phyloP scores from a whole-genome alignment of 2,329 filamentous ascomycete genomes.

The Pyricularia sp. region DNA sequence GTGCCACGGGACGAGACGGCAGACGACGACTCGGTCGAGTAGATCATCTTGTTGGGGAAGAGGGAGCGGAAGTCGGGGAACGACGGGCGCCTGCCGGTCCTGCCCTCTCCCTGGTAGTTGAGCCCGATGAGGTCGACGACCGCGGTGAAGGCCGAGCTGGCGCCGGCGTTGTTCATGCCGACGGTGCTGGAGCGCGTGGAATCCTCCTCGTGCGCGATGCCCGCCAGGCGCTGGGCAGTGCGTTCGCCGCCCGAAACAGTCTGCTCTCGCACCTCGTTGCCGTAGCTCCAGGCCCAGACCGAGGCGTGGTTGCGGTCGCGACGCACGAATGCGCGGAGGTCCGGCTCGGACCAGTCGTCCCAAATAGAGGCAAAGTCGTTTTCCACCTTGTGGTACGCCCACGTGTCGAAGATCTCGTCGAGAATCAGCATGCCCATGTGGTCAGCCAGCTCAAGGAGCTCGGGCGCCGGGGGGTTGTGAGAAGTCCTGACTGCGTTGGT shows the following conservation, averaged over 20 bases:
- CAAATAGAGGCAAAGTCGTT: conserved; percentile 40
- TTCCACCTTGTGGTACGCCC: conserved; percentile 29
- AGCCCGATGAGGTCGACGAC: conserved; percentile 34
- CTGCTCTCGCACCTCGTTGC: conserved; percentile 42
- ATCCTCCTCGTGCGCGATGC: conserved; percentile 33
- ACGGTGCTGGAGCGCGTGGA: conserved; percentile 29
- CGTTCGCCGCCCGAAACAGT: conserved; percentile 16
- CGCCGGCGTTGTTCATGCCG: conserved; percentile 31
- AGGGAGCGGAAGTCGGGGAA: conserved; percentile 29
- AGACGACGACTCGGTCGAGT: conserved; percentile 28
- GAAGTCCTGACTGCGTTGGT: conserved; percentile 35
- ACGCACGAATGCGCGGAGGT: conserved; percentile 36
- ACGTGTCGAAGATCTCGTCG: conserved; percentile 41
- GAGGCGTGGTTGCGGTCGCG: conserved; percentile 43
- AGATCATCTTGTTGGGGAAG: conserved; percentile 34
- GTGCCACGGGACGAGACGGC: conserved; percentile 35
- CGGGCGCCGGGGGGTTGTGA: conserved; percentile 39
- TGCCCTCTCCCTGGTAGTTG: conserved; percentile 43
- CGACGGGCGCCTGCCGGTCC: conserved; percentile 13
- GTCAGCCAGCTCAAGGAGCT: conserved; percentile 36
- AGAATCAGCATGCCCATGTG: conserved; percentile 35
- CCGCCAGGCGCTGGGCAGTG: conserved; percentile 21
- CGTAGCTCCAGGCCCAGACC: conserved; percentile 37
- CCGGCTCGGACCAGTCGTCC: conserved; percentile 38
- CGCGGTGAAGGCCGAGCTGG: conserved; percentile 23